Base-by-base conservation (phyloP, 169 alveolate species). In the Eimeria maxima region DNA sequence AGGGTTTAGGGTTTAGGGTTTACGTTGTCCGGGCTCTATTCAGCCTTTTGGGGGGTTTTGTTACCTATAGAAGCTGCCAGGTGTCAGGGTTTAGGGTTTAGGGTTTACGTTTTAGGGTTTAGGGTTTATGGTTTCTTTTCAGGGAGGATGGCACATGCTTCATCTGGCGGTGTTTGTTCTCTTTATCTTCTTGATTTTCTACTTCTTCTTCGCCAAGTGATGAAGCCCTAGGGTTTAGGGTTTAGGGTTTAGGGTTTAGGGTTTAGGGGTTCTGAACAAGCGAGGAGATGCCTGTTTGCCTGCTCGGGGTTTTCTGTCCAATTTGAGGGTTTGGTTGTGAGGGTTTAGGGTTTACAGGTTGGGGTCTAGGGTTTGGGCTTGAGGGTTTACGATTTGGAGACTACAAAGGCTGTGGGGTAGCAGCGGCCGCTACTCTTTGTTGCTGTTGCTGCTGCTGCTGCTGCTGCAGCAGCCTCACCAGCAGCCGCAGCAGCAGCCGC, bases 101-200 rank as follows among this genome's bases (percentile, higher is more conserved):
- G 47, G 47, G 78, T 29, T 67, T 67, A 67, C 47, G 78, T 44
- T 67, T 67, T 29, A 67, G 63, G 60, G 38, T 44, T 76, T 45
- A 22, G 87, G 87, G 65, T 44, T 76, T 44, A 18, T 10, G 29
- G 8, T 18, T 55, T 10, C 57, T 73, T 42, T 92, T 53, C 88
- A 93, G 96, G 96, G 93, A 11, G 96, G 96, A 20, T 93, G 96
- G 96, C 92, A 83, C 93, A 80, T 87, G 73, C 89, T 87, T 44
- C 89, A 93, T 74, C 86, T 93, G 57, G 96, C 96, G 53, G 71
- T 76, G 29, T 93, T 93, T 67, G 96, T 93, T 8, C 18, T 93
- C 42, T 78, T 93, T 44, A 63, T 93, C 18, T 93, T 93, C 73
- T 11, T 93, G 87, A 60, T 93, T 20, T 93, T 93, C 73, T 93